These are phyloP conservation scores for Colletotrichum sp. DNA, from an alignment of 2,329 filamentous ascomycete genomes.

Conservation along the genomic window DNA sequence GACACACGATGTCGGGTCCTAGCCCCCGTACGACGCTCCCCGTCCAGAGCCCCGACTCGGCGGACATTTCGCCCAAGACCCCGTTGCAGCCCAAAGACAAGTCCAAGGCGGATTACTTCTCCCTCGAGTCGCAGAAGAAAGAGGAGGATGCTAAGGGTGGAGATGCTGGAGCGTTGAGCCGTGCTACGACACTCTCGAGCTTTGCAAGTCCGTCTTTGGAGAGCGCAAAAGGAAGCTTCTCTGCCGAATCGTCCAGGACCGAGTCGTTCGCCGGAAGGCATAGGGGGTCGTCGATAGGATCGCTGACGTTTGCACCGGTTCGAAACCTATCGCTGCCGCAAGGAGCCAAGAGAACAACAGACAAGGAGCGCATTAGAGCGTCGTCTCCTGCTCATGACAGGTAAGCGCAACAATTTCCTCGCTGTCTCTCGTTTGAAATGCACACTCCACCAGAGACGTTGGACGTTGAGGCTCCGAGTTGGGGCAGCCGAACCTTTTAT, in stretches of 20 bases:
- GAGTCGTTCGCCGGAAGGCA: neutral
- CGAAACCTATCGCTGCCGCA: constrained; percentile 52
- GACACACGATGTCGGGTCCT: constrained; percentile 14
- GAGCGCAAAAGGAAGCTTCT: constrained; percentile 6
- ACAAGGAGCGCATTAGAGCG: constrained; percentile 44
- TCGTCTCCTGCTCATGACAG: constrained; percentile 55
- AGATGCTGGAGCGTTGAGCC: neutral
- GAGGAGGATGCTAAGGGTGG: neutral
- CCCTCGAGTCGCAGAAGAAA: constrained; percentile 6
- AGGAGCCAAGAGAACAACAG: constrained; percentile 49
- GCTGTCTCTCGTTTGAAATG: neutral
- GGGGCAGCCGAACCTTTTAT: neutral
- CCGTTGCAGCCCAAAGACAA: constrained; percentile 24
- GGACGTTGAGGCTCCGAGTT: neutral
- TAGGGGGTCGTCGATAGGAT: constrained; percentile 50
- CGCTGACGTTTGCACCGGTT: constrained; percentile 51
- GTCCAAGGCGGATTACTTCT: constrained; percentile 30
- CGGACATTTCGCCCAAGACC: constrained; percentile 47
- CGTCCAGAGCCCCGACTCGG: constrained; percentile 40
- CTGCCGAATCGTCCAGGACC: neutral
- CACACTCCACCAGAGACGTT: neutral
- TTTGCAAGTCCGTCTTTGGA: constrained; percentile 3
- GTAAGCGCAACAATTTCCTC: constrained; percentile 38
- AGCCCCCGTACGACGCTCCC: constrained; percentile 27
- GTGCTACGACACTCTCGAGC: constrained; percentile 13